A percentile compares a stretch with the other conserved stretches of the same genome.
phyloP scores from a whole-genome alignment of 306 rosid species.

The Delonix regia region DNA sequence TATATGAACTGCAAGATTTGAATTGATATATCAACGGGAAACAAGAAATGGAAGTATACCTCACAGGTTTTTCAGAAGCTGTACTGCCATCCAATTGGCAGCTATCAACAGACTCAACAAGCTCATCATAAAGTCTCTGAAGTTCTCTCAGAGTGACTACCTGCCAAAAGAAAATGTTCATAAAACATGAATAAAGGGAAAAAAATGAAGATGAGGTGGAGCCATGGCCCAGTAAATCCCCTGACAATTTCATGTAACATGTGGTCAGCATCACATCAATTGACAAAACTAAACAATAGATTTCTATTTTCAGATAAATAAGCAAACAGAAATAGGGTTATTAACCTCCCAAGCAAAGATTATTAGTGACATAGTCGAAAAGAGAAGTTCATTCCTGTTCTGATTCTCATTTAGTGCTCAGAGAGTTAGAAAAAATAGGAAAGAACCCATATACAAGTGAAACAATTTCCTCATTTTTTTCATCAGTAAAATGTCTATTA shows the following conservation, averaged over 20 bases:
- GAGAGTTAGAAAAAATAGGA: background rate
- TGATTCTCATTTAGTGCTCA: background rate
- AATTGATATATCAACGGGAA: slow-evolving; percentile 26
- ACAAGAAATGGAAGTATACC: slow-evolving; percentile 50
- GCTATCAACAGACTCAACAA: slow-evolving; percentile 63
- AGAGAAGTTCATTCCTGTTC: background rate
- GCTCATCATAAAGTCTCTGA: slow-evolving; percentile 92
- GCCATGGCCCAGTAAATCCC: slow-evolving; percentile 16
- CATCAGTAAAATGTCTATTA: background rate
- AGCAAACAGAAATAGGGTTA: background rate
- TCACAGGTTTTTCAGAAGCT: slow-evolving; percentile 65
- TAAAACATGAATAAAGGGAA: slow-evolving; percentile 16
- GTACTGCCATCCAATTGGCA: slow-evolving; percentile 75
- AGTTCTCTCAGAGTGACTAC: slow-evolving; percentile 77
- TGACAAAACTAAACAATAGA: background rate
- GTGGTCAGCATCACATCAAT: slow-evolving; percentile 23
- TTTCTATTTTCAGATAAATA: background rate
- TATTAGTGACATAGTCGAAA: background rate
- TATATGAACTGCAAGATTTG: slow-evolving; percentile 31
- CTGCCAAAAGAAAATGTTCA: slow-evolving; percentile 47
- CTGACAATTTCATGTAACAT: slow-evolving; percentile 19
- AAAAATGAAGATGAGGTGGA: slow-evolving; percentile 16
- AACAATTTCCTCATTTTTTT: background rate
- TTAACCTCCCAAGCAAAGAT: background rate
- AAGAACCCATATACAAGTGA: background rate